Evolutionary conservation across 176 grass and related monocot genomes (phyloP), one percentile per base, ranked within the genome.

Genomic region (Juncus inflexus): DNA sequence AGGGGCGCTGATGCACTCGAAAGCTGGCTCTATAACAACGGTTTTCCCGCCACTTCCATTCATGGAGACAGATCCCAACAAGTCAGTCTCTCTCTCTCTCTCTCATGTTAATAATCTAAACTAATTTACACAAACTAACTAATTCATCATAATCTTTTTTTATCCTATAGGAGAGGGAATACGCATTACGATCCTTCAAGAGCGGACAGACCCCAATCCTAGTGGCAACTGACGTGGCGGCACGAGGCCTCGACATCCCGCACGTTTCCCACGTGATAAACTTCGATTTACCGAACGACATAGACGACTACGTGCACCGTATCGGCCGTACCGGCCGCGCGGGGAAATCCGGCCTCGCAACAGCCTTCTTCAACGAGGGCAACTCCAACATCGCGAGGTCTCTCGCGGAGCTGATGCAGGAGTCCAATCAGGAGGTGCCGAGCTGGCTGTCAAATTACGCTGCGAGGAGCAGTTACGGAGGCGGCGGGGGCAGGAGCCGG

Each of bases 31-130:
- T 96, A 60, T 70, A 90, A 64, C 72, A 96, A 96, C 1, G 84
- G 81, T 3, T 96, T 96, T 52, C 91, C 91, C 73, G 91, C 91
- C 64, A 88, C 91, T 70, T 90, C 87, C 66, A 96, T 96, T 83
- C 91, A 96, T 61, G 91, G 91, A 12, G 91, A 96, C 77, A 71
- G 91, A 38, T 73, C 87, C 40, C 91, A 96, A 49, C 91, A 96
- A 81, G 91, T 90, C 65, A 7, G 63, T 7, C 5, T 42, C 12
- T 43, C 61, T 64, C 63, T 40, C 37, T 37, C 6, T 67, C 53
- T 58, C 53, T 58, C 52, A 56, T 69, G 16, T 9, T 69, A 67
- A 65, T 69, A 67, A 65, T 65, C 42, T 2, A 65, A 19, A 19
- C 7, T 42, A 53, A 28, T 56, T n/a, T 7, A 5, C 38, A 12